These are phyloP conservation scores for Rhizophagus prolifer DNA, from an alignment of 192 early-diverging fungal species.

Conservation along the genomic window DNA sequence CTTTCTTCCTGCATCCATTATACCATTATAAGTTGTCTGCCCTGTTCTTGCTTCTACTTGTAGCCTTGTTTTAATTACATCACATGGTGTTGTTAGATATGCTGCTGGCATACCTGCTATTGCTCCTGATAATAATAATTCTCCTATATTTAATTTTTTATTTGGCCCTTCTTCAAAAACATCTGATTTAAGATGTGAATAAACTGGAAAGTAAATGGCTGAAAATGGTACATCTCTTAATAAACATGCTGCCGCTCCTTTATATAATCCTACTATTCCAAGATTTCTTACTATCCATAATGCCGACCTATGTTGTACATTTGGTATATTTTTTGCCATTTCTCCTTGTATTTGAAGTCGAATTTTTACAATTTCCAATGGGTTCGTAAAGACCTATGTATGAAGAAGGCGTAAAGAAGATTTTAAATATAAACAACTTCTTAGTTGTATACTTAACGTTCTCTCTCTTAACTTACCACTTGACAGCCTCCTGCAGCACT, in stretches of 20 bases:
- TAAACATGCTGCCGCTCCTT: constrained; percentile 89
- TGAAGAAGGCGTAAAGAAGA: no score
- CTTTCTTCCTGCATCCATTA: constrained; percentile 81
- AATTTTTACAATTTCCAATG: constrained; percentile 99
- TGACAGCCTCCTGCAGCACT: constrained; percentile 83
- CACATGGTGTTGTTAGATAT: constrained; percentile 95
- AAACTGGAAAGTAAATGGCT: constrained; percentile 95
- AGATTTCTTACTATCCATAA: constrained; percentile 86
- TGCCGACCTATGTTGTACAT: constrained; percentile 66
- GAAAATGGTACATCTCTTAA: constrained; percentile 97
- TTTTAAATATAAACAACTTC: no score
- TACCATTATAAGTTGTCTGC: constrained; percentile 83
- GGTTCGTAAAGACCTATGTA: constrained; percentile 83
- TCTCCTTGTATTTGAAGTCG: constrained; percentile 89
- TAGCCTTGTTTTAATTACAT: constrained; percentile 97
- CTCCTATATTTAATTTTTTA: constrained; percentile 63
- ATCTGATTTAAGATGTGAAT: constrained; percentile 95
- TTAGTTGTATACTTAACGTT: no score
- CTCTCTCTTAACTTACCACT: constrained; percentile 45
- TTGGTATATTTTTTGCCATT: constrained; percentile 51
- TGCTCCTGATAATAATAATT: constrained; percentile 86
- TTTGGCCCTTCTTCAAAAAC: constrained; percentile 82
- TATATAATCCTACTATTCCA: constrained; percentile 91
- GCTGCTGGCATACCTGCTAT: constrained; percentile 96
- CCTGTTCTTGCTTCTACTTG: constrained; percentile 91